Conservation (phyloP, 2,329 filamentous ascomycete genomes). For the Epichloe sp. region DNA sequence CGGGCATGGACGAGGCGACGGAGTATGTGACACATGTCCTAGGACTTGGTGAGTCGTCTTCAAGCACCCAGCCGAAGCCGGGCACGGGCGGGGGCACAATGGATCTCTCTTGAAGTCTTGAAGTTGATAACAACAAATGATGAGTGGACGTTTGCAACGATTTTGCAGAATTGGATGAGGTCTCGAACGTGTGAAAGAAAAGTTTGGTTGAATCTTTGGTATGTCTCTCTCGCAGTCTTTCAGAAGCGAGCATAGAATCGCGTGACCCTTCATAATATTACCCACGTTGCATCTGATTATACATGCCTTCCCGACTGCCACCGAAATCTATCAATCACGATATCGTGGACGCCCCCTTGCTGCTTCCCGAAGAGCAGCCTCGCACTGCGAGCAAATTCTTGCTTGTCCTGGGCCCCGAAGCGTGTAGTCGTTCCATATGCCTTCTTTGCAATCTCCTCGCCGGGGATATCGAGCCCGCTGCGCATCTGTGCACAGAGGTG, state of each 20-base stretch:
- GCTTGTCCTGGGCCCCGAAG: background rate
- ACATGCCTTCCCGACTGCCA: background rate
- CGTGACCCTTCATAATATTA: background rate
- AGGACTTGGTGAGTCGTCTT: background rate
- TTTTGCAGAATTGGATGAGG: no score
- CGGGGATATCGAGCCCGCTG: constrained; percentile 1
- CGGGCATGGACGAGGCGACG: constrained; percentile 28
- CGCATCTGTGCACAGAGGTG: background rate
- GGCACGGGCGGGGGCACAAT: background rate
- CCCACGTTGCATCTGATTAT: no score
- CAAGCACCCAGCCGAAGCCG: background rate
- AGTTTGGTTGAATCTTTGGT: no score
- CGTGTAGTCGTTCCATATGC: constrained; percentile 2
- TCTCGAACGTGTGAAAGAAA: no score
- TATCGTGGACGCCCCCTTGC: background rate
- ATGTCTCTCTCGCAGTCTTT: background rate
- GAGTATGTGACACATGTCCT: constrained; percentile 16
- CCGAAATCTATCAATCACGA: background rate
- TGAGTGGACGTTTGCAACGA: background rate
- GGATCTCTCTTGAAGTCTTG: background rate
- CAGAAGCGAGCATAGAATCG: background rate
- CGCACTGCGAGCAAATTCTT: background rate
- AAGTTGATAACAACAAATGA: background rate
- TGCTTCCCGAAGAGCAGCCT: background rate
- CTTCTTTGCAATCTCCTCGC: constrained; percentile 3